These are phyloP conservation scores for Tylopilus sp. DNA, from an alignment of 768 basidiomycete genomes.

Conservation along the genomic window DNA sequence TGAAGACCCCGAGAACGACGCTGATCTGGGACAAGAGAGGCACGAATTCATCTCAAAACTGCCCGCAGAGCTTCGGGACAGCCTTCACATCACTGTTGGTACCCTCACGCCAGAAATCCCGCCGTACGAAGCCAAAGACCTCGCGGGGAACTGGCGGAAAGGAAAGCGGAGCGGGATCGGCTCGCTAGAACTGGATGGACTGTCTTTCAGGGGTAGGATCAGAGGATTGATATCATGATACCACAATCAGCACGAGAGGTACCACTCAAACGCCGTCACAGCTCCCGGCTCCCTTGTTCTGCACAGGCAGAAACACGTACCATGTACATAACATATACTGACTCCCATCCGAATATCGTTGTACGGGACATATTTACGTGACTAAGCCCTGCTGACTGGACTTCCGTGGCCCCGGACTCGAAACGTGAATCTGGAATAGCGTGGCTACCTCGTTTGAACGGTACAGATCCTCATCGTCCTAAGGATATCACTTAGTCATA, in stretches of 20 bases:
- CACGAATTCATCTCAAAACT: conserved; percentile 47
- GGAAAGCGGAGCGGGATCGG: conserved; percentile 31
- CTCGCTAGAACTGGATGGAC: conserved; percentile 27
- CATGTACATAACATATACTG: too few relatives aligned
- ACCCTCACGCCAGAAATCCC: conserved; percentile 49
- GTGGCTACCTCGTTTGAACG: too few relatives aligned
- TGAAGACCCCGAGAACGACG: conserved; percentile 27
- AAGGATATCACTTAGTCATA: too few relatives aligned
- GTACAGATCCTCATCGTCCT: too few relatives aligned
- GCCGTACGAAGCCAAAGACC: conserved; percentile 64
- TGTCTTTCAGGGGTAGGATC: conserved; percentile 30
- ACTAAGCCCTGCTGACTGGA: too few relatives aligned
- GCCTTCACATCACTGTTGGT: conserved; percentile 88
- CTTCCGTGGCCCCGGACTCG: too few relatives aligned
- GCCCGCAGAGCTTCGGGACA: conserved; percentile 40
- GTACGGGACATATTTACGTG: too few relatives aligned
- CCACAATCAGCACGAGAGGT: not conserved
- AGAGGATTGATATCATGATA: conserved; percentile 19
- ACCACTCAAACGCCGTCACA: not conserved
- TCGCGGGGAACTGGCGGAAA: conserved; percentile 56
- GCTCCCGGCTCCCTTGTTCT: too few relatives aligned
- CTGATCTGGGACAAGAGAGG: conserved; percentile 34
- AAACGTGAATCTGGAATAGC: too few relatives aligned
- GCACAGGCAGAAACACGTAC: too few relatives aligned
- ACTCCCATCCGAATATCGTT: too few relatives aligned